Evolutionary conservation across 2,329 filamentous ascomycete species (phyloP).

Genomic region (Diaporthe vexans): DNA sequence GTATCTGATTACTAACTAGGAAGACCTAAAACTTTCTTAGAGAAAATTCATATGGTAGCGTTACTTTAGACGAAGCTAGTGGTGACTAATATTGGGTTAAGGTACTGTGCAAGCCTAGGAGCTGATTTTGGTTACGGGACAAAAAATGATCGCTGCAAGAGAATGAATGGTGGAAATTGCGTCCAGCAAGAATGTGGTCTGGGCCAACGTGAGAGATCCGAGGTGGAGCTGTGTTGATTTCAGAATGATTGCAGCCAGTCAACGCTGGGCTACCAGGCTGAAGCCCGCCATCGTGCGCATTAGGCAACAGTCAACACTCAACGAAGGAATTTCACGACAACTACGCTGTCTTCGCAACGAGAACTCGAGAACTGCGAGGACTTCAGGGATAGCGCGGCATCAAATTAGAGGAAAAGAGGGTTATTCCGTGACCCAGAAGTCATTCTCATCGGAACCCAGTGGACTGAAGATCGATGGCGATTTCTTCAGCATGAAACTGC

Average conservation of each 20-base stretch:
- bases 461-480: not conserved
- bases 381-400: no score
- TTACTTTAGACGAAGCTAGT: no score
- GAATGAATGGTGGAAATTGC: not conserved
- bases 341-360: not conserved
- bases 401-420: not conserved
- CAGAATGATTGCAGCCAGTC: not conserved
- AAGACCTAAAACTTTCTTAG: no score
- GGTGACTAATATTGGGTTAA: no score
- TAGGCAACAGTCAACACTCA: not conserved
- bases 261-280: not conserved
- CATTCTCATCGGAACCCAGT: not conserved
- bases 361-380: not conserved
- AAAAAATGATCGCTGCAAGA: no score
- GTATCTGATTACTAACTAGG: no score
- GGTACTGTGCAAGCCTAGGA: no score
- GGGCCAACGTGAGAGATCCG: not conserved
- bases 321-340: not conserved
- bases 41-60: no score
- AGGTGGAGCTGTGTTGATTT: not conserved
- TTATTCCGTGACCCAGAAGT: not conserved
- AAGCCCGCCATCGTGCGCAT: not conserved
- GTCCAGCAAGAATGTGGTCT: not conserved
- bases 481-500: slow-evolving; percentile 47
- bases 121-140: no score